Evolutionary conservation across 306 rosid genomes (phyloP).

Genomic region (Corylus heterophylla): DNA sequence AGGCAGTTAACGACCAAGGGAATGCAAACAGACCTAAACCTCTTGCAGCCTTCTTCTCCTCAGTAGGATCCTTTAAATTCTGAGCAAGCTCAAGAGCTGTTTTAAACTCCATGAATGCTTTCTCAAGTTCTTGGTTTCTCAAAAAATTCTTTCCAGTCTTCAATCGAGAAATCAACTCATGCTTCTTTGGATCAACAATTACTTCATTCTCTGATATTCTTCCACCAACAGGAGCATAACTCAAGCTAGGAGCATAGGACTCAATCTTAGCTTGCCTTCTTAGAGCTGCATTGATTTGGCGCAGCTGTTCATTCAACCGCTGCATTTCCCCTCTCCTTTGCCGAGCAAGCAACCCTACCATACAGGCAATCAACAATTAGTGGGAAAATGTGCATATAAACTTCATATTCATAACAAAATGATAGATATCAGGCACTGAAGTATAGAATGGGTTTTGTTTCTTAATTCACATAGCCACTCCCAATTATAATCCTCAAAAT

Average conservation of each 20-base stretch:
- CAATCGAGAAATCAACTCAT: constrained; percentile 77
- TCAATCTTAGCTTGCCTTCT: constrained; percentile 97
- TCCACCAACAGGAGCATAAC: constrained; percentile 84
- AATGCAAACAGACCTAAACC: constrained; percentile 73
- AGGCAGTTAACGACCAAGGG: constrained; percentile 9
- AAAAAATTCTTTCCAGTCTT: constrained; percentile 82
- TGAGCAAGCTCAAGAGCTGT: constrained; percentile 78
- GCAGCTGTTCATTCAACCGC: constrained; percentile 80
- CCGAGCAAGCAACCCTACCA: constrained; percentile 86
- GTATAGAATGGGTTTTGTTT: background rate
- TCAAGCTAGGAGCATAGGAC: constrained; percentile 90
- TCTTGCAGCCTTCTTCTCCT: constrained; percentile 96
- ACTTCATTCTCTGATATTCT: constrained; percentile 72
- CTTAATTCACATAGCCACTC: background rate
- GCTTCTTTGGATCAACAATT: constrained; percentile 75
- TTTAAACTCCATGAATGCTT: constrained; percentile 71
- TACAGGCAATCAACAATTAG: constrained; percentile 16
- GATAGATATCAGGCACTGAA: background rate
- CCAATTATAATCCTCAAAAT: background rate
- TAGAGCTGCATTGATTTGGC: constrained; percentile 82
- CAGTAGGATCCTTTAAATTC: constrained; percentile 65
- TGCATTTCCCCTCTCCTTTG: constrained; percentile 84
- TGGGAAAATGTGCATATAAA: constrained; percentile 7
- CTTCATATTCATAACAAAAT: constrained; percentile 3
- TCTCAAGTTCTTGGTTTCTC: constrained; percentile 82